Evolutionary conservation across 495 filamentous ascomycete species (phyloP), one percentile per base, ranked within the genome.

Genomic region (Penicillium canariense): DNA sequence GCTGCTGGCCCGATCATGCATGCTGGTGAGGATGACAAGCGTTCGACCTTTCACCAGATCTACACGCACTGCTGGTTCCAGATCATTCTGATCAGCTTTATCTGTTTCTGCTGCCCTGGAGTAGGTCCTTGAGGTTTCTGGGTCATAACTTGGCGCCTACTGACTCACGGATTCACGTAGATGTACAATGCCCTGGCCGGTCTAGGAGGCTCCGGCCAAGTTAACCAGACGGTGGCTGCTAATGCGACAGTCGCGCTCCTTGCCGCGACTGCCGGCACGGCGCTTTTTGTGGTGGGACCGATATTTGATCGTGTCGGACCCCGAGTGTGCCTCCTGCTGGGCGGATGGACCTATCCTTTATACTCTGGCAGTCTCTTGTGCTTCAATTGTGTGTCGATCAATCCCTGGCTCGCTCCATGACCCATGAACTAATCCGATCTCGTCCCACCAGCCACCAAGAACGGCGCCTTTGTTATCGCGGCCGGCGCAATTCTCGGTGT

Each of bases 61-160:
- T 73, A 68, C 49, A 67, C 70, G 9, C 44, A 71, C 50, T 61
- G 59, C 25, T 77, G 71, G 67, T 68, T 70, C 17, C 77, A 80
- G 61, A 70, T 79, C 46, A 38, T 68, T 4, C 51, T 79, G 46
- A 78, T 79, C 35, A 69, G 72, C 48, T 73, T 79, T 53, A 89
- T 93, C 44, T 94, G 88, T 67, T 94, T 95, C 77, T 75, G 92
- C 53, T 93, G 88, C 67, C 90, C 89, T 31, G 87, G 87, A 25
- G 69, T 73, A 47, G 59, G 66, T 61, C 15, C 14, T 48, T 30
- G 1, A 31, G 3, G 1, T 22, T 17, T 5, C 38, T 31, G 7
- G n/a, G n/a, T n/a, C 18, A 5, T 28, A 12, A 14, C 4, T 15
- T 36, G 11, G 8, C 12, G 12, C 10, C 30, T 23, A 15, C 9